phyloP scores from a whole-genome alignment of 352 stramenopile species.

The Phytopythium litorale region DNA sequence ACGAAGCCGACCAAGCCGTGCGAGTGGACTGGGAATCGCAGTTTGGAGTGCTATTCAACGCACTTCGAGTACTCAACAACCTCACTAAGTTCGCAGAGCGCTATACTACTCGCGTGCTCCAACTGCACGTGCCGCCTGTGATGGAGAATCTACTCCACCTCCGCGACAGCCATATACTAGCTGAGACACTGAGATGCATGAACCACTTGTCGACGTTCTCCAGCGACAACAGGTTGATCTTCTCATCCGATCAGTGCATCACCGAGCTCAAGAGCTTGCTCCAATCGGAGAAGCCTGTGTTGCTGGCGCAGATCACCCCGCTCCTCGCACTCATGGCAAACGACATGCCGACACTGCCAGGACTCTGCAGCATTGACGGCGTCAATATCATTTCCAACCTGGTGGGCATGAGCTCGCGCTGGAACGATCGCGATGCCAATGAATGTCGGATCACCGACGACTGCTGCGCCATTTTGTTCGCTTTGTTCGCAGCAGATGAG shows the following conservation, averaged over 20 bases:
- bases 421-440: background rate
- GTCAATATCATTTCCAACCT: slow-evolving; percentile 34
- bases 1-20: slow-evolving; percentile 1
- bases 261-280: slow-evolving; percentile 25
- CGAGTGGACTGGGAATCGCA: slow-evolving; percentile 10
- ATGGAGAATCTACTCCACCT: slow-evolving; percentile 51
- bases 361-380: slow-evolving; percentile 37
- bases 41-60: slow-evolving; percentile 31
- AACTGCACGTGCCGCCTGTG: slow-evolving; percentile 24
- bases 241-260: slow-evolving; percentile 29
- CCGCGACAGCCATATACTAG: slow-evolving; percentile 31
- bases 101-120: slow-evolving; percentile 37
- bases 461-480: slow-evolving; percentile 39
- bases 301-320: slow-evolving; percentile 40
- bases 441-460: slow-evolving; percentile 35
- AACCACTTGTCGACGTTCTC: slow-evolving; percentile 20
- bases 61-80: slow-evolving; percentile 32
- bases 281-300: slow-evolving; percentile 22
- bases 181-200: slow-evolving; percentile 28
- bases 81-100: slow-evolving; percentile 35
- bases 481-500: slow-evolving; percentile 41
- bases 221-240: slow-evolving; percentile 19
- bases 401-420: slow-evolving; percentile 10
- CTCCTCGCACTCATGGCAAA: slow-evolving; percentile 47
- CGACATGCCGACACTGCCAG: slow-evolving; percentile 39